phyloP scores from a whole-genome alignment of 2,329 filamentous ascomycete species.

The Xylariaceae sp. region DNA sequence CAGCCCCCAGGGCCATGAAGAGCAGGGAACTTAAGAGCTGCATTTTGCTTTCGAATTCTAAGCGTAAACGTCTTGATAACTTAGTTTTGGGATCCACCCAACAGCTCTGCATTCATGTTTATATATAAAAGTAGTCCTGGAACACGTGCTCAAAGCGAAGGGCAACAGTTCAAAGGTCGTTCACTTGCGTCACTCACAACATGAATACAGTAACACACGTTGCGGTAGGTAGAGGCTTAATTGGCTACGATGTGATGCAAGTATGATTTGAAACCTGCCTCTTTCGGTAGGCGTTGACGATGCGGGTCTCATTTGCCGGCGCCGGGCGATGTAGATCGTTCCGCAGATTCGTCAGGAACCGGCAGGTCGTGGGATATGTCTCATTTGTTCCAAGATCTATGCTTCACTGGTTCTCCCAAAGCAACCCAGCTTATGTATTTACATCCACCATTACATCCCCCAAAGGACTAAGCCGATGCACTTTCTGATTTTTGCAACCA shows the following conservation, averaged over 20 bases:
- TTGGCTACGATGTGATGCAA: neutral
- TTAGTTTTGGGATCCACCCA: neutral
- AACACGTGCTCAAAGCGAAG: neutral
- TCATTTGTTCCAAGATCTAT: no score
- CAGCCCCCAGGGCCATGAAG: neutral
- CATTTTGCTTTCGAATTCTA: neutral
- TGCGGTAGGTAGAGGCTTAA: neutral
- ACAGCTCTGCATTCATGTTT: neutral
- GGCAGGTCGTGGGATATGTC: no score
- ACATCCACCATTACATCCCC: no score
- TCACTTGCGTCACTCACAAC: neutral
- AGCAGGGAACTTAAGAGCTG: neutral
- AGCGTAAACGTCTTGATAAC: neutral
- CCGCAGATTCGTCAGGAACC: no score
- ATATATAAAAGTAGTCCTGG: neutral
- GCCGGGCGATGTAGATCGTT: no score
- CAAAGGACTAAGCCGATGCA: no score
- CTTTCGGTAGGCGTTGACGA: neutral
- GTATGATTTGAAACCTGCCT: neutral
- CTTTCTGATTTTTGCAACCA: no score
- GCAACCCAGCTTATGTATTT: no score
- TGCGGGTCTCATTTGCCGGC: neutral
- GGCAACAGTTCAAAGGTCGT: neutral
- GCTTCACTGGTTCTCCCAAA: no score
- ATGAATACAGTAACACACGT: neutral